Conservation (phyloP, 75 land plant species). For the Picea glauca region DNA sequence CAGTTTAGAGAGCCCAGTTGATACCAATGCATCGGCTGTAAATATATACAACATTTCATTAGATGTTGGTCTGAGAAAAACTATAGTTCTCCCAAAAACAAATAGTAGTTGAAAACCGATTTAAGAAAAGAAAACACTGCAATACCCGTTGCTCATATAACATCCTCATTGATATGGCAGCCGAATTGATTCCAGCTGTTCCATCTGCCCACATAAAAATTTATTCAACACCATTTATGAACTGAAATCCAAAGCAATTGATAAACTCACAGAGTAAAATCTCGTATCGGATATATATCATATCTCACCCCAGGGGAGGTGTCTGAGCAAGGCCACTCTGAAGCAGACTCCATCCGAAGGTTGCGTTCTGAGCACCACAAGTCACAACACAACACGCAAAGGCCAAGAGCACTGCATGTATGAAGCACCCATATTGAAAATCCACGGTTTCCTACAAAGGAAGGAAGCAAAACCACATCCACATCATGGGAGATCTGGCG, state of each 20-base stretch:
- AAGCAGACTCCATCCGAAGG: not conserved
- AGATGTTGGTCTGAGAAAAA: not conserved
- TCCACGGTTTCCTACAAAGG: no score
- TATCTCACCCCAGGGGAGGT: constrained; percentile 77
- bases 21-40: constrained; percentile 85
- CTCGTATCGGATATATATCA: not conserved
- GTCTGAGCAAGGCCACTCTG: constrained; percentile 56
- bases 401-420: no score
- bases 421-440: no score
- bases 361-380: no score
- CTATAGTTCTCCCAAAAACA: not conserved
- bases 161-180: constrained; percentile 59
- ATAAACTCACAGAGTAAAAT: not conserved
- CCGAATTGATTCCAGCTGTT: constrained; percentile 87
- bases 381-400: no score
- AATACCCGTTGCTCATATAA: constrained; percentile 68
- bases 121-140: not conserved
- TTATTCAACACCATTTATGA: not conserved
- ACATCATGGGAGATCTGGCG: no score
- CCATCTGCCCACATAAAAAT: constrained; percentile 53
- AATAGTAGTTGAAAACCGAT: not conserved
- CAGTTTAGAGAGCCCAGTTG: constrained; percentile 63
- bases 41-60: not conserved
- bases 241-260: not conserved
- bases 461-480: no score